These are phyloP conservation scores for Leishmania gerbilli DNA, from an alignment of 208 protist genomes.

Conservation along the genomic window DNA sequence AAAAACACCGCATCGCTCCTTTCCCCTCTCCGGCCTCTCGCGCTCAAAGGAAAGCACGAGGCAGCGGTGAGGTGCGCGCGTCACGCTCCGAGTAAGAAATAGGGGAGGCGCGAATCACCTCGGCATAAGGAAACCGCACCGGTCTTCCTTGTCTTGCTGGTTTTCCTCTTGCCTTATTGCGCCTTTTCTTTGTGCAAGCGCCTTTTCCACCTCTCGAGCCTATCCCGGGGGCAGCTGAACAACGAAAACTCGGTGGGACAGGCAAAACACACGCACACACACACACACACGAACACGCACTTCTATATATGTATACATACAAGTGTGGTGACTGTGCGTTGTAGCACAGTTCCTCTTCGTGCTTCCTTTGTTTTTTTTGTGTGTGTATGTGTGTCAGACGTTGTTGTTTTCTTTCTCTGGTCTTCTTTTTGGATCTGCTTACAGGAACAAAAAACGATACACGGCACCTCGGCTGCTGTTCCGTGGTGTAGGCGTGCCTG, in stretches of 20 bases:
- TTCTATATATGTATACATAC: no score
- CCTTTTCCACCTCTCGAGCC: not conserved
- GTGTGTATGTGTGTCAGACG: not conserved
- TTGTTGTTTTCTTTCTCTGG: not conserved
- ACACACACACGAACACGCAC: no score
- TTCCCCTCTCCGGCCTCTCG: not conserved
- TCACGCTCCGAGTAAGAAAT: no score
- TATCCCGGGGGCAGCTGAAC: no score
- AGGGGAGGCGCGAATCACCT: not conserved
- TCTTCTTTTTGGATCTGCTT: not conserved
- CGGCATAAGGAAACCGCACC: not conserved
- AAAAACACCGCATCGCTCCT: not conserved
- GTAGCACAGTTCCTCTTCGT: not conserved
- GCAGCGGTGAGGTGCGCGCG: not conserved
- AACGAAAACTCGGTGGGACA: no score
- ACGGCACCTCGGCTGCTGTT: not conserved
- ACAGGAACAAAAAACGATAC: not conserved
- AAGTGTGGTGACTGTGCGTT: not conserved
- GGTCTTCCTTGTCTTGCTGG: no score
- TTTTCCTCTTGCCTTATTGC: not conserved
- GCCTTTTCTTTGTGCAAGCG: not conserved
- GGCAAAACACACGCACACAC: not conserved
- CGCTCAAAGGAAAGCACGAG: not conserved
- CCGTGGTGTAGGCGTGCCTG: no score
- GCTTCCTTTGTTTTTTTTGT: no score